Evolutionary conservation across 805 yeast genomes (phyloP), one percentile per base, ranked within the genome.

Genomic region (Ogataea kodamae): DNA sequence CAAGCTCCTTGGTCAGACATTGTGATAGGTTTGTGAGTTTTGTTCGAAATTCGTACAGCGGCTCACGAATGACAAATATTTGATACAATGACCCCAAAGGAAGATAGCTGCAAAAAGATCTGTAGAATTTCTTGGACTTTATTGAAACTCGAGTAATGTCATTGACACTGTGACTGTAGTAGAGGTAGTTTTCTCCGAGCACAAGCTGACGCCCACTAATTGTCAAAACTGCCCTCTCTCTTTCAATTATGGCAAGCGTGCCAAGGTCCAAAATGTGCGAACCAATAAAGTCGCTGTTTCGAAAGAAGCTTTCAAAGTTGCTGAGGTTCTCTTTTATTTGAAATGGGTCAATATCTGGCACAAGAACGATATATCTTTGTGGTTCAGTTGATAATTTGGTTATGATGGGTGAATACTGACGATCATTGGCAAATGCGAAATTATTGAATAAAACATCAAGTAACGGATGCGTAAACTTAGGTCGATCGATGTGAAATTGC

Each of bases 401-500:
- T 22, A 76, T 64, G 6, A 74, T 61, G n/a, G 64, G 65, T 37
- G 66, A 14, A 53, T 31, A 69, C 59, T 10, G 9, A 78, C 69
- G 0, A 70, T 62, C n/a, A 55, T 57, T 5, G 55, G 39, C 2
- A 76, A 76, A 37, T 61, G 64, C 0, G 82, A n/a, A 80, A 46
- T 81, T 76, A 59, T 81, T 78, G 63, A 83, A 81, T 5, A 82
- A 56, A 22, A 77, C 68, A 54, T 81, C 77, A 19, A 82, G 60
- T 21, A 79, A 61, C 6, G 89, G 87, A 47, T 82, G 81, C 36
- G 70, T 57, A 35, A 79, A 33, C 30, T 31, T 30, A 3, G 85
- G 84, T 21, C n/a, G n/a, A n/a, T n/a, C n/a, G n/a, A n/a, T n/a
- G n/a, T n/a, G n/a, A n/a, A n/a, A n/a, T n/a, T n/a, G n/a, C n/a